Conservation (phyloP, 2,329 filamentous ascomycete species). For the Teratosphaeria epicoccoides region DNA sequence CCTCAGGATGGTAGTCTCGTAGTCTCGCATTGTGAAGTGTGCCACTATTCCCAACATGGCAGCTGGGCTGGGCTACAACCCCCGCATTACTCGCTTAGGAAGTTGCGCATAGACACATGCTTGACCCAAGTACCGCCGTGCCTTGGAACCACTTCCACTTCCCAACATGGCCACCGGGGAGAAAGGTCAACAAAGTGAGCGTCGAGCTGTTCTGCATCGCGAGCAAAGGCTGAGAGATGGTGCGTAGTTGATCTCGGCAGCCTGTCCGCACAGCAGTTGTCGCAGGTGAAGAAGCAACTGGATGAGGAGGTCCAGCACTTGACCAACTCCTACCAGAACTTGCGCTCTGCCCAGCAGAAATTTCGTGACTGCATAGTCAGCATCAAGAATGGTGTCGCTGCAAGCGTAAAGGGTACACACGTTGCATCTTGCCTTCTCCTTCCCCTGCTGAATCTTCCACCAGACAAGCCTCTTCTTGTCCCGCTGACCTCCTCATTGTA, state of each 20-base stretch:
- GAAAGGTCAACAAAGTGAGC: constrained; percentile 19
- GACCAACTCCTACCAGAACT: constrained; percentile 76
- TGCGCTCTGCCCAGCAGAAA: constrained; percentile 80
- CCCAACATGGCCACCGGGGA: constrained; percentile 8
- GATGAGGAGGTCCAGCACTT: constrained; percentile 94
- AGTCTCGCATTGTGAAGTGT: too few species aligned
- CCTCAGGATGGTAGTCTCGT: too few species aligned
- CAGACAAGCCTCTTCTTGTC: constrained; percentile 63
- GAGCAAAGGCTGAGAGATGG: constrained; percentile 5
- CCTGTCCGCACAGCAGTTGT: constrained; percentile 75
- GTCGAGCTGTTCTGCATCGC: background rate
- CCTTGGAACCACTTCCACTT: background rate
- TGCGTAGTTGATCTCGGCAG: constrained; percentile 56
- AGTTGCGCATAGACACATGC: background rate
- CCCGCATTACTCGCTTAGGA: too few species aligned
- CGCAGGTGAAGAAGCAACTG: constrained; percentile 87
- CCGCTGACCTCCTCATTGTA: constrained; percentile 92
- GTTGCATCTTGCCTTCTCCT: background rate
- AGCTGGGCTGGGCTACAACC: too few species aligned
- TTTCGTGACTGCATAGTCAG: constrained; percentile 83
- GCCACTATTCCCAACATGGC: too few species aligned
- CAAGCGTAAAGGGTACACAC: constrained; percentile 27
- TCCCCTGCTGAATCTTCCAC: background rate
- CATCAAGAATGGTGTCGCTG: constrained; percentile 42
- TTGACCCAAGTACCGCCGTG: too few species aligned